Conservation (phyloP, 345 rosid species). For the Abelmoschus esculentus region DNA sequence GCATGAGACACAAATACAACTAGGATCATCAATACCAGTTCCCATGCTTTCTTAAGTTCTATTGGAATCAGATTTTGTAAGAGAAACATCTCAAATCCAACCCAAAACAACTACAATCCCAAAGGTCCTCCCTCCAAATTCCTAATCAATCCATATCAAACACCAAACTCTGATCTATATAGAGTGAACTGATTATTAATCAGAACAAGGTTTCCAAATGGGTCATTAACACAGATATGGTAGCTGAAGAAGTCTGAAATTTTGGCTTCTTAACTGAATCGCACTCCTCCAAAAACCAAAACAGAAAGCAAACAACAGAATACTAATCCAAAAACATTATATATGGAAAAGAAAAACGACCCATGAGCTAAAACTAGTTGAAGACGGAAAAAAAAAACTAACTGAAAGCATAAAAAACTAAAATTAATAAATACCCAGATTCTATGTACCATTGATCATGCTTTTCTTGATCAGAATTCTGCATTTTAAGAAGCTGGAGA, state of each 20-base stretch:
- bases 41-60: too few species aligned
- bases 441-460: conserved; percentile 22
- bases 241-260: neutral
- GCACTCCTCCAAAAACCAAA: neutral
- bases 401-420: conserved; percentile 5
- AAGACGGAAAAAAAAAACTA: neutral
- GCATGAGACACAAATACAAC: neutral
- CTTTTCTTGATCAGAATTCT: neutral
- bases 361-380: conserved; percentile 2
- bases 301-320: conserved; percentile 1
- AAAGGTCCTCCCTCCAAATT: neutral
- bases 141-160: neutral
- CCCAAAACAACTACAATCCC: neutral
- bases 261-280: neutral
- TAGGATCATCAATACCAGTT: neutral
- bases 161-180: neutral
- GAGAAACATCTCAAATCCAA: neutral
- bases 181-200: neutral
- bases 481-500: conserved; percentile 20
- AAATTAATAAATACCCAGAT: conserved; percentile 12
- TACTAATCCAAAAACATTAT: conserved; percentile 2
- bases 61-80: neutral
- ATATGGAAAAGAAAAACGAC: neutral
- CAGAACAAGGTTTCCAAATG: neutral
- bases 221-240: neutral